Evolutionary conservation across 2,329 filamentous ascomycete genomes (phyloP).

Genomic region (Orbilia blumenaviensis): DNA sequence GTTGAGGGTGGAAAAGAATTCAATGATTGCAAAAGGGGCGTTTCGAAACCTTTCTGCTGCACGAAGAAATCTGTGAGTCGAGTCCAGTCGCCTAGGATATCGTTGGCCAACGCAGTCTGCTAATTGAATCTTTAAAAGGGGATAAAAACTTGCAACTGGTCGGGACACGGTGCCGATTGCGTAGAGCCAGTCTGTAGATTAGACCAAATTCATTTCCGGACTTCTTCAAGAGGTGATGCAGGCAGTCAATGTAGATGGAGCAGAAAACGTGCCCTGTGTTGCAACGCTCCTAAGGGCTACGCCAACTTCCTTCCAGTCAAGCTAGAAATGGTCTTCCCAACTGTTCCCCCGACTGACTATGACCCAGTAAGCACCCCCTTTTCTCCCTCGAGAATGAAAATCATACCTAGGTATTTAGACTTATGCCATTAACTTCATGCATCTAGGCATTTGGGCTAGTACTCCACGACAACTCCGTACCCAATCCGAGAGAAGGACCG

Average conservation of each 20-base stretch:
- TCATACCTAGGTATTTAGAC: neutral
- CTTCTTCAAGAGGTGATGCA: constrained; percentile 57
- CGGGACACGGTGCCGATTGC: constrained; percentile 60
- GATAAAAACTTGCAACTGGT: constrained; percentile 60
- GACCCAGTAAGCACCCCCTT: constrained; percentile 14
- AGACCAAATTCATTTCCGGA: constrained; percentile 58
- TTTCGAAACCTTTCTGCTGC: constrained; percentile 40
- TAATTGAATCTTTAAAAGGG: constrained; percentile 27
- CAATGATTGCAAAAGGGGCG: constrained; percentile 30
- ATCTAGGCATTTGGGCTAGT: constrained; percentile 42
- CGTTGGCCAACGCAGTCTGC: too few species aligned
- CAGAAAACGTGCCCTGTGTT: constrained; percentile 59
- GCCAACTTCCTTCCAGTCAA: constrained; percentile 61
- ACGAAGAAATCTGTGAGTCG: constrained; percentile 45
- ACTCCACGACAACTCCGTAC: constrained; percentile 37
- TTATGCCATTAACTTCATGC: constrained; percentile 12
- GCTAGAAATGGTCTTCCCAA: constrained; percentile 60
- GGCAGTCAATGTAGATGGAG: constrained; percentile 56
- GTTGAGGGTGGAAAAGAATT: constrained; percentile 35
- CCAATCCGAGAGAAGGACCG: constrained; percentile 21
- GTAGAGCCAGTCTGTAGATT: constrained; percentile 60
- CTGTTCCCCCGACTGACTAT: constrained; percentile 59
- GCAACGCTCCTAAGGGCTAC: constrained; percentile 58
- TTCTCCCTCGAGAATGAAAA: constrained; percentile 4
- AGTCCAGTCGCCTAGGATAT: too few species aligned